Percentiles rank a stretch among this genome's conserved stretches.
phyloP scores from a whole-genome alignment of 1,284 basidiomycete genomes.

The Malassezia equina region DNA sequence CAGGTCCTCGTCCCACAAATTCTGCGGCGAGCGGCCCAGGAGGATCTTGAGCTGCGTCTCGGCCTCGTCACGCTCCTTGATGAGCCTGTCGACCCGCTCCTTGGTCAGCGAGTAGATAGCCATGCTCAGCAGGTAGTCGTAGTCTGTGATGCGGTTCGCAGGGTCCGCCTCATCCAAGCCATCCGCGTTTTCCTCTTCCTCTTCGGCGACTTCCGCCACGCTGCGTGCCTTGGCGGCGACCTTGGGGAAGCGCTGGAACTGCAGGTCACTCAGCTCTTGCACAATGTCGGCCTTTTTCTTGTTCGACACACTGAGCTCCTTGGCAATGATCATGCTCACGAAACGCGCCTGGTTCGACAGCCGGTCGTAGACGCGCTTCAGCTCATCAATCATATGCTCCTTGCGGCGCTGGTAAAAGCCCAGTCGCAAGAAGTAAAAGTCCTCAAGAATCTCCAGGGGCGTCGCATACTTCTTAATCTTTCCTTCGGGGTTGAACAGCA shows the following conservation, averaged over 20 bases:
- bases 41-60: slow-evolving; percentile 71
- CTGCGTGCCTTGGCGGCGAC: slow-evolving; percentile 57
- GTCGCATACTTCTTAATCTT: slow-evolving; percentile 89
- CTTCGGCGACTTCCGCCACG: slow-evolving; percentile 64
- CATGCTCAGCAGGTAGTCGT: slow-evolving; percentile 91
- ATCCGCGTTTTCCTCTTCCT: slow-evolving; percentile 52
- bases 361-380: slow-evolving; percentile 72
- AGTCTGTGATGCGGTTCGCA: slow-evolving; percentile 56
- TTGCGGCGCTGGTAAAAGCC: slow-evolving; percentile 81
- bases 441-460: slow-evolving; percentile 83
- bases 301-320: slow-evolving; percentile 77
- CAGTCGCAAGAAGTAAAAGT: slow-evolving; percentile 82
- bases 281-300: slow-evolving; percentile 83
- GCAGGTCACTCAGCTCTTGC: slow-evolving; percentile 63
- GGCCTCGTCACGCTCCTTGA: slow-evolving; percentile 69
- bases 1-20: slow-evolving; percentile 84
- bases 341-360: slow-evolving; percentile 93
- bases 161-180: slow-evolving; percentile 49
- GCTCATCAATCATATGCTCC: slow-evolving; percentile 65
- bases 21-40: slow-evolving; percentile 67
- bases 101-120: slow-evolving; percentile 85
- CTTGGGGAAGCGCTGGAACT: slow-evolving; percentile 78
- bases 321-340: slow-evolving; percentile 87
- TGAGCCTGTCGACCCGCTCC: slow-evolving; percentile 83
- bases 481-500: slow-evolving; percentile 88